These are phyloP conservation scores for Pharnaceum exiguum DNA, from an alignment of 148 eudicot genomes.

Conservation along the genomic window DNA sequence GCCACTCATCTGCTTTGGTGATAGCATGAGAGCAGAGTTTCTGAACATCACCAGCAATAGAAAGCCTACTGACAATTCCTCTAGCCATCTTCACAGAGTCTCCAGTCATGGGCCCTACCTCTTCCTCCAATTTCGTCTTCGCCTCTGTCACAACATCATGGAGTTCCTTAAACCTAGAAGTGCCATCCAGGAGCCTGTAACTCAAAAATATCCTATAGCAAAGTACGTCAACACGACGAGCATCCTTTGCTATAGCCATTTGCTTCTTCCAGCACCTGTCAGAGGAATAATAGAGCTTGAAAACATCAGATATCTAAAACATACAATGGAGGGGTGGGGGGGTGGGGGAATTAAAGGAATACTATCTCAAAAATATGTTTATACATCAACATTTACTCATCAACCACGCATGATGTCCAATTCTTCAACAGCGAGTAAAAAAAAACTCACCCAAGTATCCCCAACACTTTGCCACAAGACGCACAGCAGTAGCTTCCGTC, in stretches of 20 bases:
- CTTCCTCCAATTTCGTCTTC: slow-evolving; percentile 63
- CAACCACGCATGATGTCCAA: not conserved
- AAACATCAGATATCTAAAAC: slow-evolving; percentile 7
- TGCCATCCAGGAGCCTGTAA: slow-evolving; percentile 72
- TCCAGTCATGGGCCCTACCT: slow-evolving; percentile 76
- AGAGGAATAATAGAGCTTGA: slow-evolving; percentile 4
- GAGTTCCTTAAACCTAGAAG: slow-evolving; percentile 67
- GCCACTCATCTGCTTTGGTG: slow-evolving; percentile 73
- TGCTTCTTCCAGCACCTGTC: slow-evolving; percentile 92
- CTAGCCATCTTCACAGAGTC: slow-evolving; percentile 64
- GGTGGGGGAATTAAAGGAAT: too few relatives aligned
- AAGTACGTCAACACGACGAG: slow-evolving; percentile 77
- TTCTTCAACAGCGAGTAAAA: not conserved
- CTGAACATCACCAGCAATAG: slow-evolving; percentile 70
- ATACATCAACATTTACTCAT: too few relatives aligned
- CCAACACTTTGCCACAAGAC: slow-evolving; percentile 92
- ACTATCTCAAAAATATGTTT: too few relatives aligned
- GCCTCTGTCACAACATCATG: slow-evolving; percentile 67
- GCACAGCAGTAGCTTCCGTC: slow-evolving; percentile 94
- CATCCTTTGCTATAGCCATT: slow-evolving; percentile 69
- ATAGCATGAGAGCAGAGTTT: slow-evolving; percentile 75
- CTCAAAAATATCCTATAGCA: slow-evolving; percentile 72
- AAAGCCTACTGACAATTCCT: slow-evolving; percentile 77
- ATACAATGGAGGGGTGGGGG: too few relatives aligned
- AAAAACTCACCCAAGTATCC: slow-evolving; percentile 69